phyloP scores from a whole-genome alignment of 345 rosid genomes.

The Aethionema arabicum region DNA sequence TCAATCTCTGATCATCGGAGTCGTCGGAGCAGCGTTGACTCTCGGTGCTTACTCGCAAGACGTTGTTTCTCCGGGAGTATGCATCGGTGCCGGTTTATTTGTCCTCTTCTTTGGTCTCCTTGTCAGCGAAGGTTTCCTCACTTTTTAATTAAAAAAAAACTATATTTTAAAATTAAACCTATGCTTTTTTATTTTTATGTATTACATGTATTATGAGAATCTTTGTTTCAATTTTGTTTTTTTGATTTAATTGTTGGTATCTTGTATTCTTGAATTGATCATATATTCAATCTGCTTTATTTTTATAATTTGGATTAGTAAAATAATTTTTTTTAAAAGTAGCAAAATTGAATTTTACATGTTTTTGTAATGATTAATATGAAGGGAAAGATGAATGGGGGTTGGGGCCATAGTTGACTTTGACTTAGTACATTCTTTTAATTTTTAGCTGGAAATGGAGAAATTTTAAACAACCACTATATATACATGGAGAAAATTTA shows the following conservation, averaged over 20 bases:
- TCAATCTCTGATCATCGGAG: conserved; percentile 58
- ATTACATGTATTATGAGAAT: conserved; percentile 1
- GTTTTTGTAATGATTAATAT: too few relatives aligned
- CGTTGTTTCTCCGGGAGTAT: conserved; percentile 49
- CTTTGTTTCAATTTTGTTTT: conserved; percentile 4
- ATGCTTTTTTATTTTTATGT: conserved; percentile 3
- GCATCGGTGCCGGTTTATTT: conserved; percentile 57
- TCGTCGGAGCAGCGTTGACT: conserved; percentile 71
- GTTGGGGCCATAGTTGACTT: too few relatives aligned
- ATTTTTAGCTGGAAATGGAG: too few relatives aligned
- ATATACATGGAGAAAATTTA: too few relatives aligned
- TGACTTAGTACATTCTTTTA: too few relatives aligned
- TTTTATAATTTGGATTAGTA: background rate
- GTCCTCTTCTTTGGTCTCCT: conserved; percentile 73
- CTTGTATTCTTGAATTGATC: conserved; percentile 15
- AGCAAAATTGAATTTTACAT: too few relatives aligned
- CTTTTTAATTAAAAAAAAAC: conserved; percentile 35
- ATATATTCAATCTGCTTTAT: conserved; percentile 3
- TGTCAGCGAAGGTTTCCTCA: conserved; percentile 68
- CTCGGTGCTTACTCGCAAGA: conserved; percentile 74
- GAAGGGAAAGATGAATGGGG: too few relatives aligned
- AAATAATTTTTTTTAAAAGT: too few relatives aligned
- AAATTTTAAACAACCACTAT: too few relatives aligned
- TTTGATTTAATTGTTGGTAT: background rate
- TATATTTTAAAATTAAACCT: background rate